These are phyloP conservation scores for Aspergillus aculeatinus DNA, from an alignment of 2,329 filamentous ascomycete genomes.

Conservation along the genomic window DNA sequence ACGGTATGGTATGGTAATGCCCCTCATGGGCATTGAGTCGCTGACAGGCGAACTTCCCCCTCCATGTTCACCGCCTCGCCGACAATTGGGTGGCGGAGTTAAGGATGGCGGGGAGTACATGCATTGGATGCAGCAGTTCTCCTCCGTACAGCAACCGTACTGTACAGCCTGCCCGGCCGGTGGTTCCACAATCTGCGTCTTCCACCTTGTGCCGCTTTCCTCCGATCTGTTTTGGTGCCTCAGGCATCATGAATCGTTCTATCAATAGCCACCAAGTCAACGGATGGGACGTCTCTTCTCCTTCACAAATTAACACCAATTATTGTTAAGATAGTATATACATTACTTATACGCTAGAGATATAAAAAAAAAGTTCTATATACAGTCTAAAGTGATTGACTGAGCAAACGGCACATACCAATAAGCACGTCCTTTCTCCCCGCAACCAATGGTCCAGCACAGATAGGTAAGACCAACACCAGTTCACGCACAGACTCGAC, in stretches of 20 bases:
- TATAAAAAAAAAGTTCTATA: neutral
- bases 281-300: no score
- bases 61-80: constrained; percentile 3
- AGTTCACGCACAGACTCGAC: neutral
- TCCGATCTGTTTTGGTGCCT: no score
- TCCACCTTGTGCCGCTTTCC: no score
- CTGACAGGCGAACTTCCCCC: neutral
- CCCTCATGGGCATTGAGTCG: neutral
- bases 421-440: no score
- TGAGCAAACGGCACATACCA: neutral
- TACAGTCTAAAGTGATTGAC: neutral
- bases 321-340: neutral
- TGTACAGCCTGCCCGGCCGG: neutral
- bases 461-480: neutral
- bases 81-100: constrained; percentile 3
- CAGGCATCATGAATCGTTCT: no score
- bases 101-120: constrained; percentile 1
- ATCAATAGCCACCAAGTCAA: no score
- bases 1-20: neutral
- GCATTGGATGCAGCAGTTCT: no score
- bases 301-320: no score
- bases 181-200: neutral
- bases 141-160: neutral
- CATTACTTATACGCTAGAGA: neutral
- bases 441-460: neutral